Conservation (phyloP, 768 basidiomycete genomes). For the Phaffia tasmanica region DNA sequence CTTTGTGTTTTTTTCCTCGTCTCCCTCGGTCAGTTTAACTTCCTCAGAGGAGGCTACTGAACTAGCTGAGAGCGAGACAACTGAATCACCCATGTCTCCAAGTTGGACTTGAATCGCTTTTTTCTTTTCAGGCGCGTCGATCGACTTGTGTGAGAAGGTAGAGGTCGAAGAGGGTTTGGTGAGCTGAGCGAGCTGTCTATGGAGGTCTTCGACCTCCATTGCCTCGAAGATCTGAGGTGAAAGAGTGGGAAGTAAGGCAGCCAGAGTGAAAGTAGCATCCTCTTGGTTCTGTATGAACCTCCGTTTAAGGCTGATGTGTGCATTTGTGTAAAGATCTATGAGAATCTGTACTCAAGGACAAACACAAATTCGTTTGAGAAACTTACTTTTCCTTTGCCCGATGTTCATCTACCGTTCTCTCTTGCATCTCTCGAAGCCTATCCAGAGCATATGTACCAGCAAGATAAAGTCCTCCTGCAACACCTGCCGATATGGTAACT, state of each 20-base stretch:
- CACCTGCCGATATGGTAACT: constrained; percentile 11
- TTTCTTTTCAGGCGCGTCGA: neutral
- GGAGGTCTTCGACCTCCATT: constrained; percentile 19
- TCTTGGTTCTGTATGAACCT: constrained; percentile 26
- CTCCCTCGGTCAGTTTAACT: neutral
- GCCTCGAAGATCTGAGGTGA: constrained; percentile 15
- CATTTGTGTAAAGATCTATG: too few relatives aligned
- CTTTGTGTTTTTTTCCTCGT: neutral
- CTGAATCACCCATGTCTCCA: constrained; percentile 12
- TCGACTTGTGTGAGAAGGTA: neutral
- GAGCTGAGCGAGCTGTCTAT: constrained; percentile 21
- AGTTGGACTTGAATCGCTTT: too few relatives aligned
- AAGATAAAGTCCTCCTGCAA: constrained; percentile 22
- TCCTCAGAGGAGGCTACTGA: neutral
- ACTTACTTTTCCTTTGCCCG: constrained; percentile 23
- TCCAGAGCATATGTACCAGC: constrained; percentile 19
- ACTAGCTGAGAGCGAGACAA: constrained; percentile 15
- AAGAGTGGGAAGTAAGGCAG: constrained; percentile 20
- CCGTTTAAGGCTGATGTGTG: constrained; percentile 16
- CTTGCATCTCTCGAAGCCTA: constrained; percentile 18
- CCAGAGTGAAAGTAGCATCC: constrained; percentile 25
- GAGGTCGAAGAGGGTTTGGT: neutral
- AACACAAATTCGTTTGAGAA: neutral
- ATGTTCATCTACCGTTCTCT: constrained; percentile 13
- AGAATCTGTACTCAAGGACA: neutral